phyloP scores from a whole-genome alignment of 768 basidiomycete species.

The Tulasnella sp. region DNA sequence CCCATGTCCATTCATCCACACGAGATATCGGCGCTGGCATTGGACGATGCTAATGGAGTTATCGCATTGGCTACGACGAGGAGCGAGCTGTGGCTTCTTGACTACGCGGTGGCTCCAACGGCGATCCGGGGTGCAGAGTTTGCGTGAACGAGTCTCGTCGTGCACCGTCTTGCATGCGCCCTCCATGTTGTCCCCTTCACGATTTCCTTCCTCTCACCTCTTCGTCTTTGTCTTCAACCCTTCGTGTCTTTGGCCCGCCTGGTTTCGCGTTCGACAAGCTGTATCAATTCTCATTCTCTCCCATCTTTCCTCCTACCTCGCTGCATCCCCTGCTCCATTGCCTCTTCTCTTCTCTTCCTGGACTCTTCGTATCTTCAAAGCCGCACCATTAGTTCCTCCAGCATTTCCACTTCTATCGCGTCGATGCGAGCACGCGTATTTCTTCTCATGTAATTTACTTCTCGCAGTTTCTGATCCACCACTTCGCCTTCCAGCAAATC shows the following conservation, averaged over 20 bases:
- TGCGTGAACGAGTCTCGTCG: not conserved
- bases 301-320: not conserved
- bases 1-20: conserved; percentile 25
- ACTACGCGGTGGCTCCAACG: conserved; percentile 12
- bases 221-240: not conserved
- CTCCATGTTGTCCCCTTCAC: not conserved
- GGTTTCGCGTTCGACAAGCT: conserved; percentile 1
- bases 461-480: not conserved
- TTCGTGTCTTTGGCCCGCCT: not conserved
- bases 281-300: conserved; percentile 1
- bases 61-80: conserved; percentile 15
- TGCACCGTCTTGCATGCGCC: not conserved
- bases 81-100: conserved; percentile 26
- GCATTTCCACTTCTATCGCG: conserved; percentile 6
- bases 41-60: conserved; percentile 24
- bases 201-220: not conserved
- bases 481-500: not conserved
- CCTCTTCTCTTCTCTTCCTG: not conserved
- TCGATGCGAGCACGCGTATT: not conserved
- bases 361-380: conserved; percentile 9
- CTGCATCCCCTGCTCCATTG: conserved; percentile 1
- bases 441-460: conserved; percentile 14
- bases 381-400: conserved; percentile 9
- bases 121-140: conserved; percentile 14
- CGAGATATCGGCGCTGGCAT: conserved; percentile 25